Evolutionary conservation across 768 basidiomycete genomes (phyloP).

Genomic region (Lactarius sanguifluus): DNA sequence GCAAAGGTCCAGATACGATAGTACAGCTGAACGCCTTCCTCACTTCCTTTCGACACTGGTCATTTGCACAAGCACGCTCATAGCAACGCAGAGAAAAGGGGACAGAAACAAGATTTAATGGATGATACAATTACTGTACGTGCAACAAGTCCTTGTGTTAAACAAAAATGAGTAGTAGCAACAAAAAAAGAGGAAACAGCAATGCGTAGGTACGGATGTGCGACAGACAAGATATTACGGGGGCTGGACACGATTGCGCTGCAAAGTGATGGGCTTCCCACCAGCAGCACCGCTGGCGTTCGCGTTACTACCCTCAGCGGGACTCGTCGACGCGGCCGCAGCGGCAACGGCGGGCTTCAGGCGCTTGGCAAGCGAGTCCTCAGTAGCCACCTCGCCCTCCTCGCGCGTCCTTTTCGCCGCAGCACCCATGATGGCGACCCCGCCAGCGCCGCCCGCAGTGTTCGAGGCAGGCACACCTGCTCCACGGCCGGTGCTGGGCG

Average conservation of each 20-base stretch:
- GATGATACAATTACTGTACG: too few relatives aligned
- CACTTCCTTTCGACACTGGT: too few relatives aligned
- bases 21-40: too few relatives aligned
- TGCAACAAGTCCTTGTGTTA: too few relatives aligned
- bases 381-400: constrained; percentile 21
- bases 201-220: background rate
- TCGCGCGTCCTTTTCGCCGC: constrained; percentile 29
- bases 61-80: too few relatives aligned
- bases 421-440: constrained; percentile 29
- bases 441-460: background rate
- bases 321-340: background rate
- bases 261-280: constrained; percentile 27
- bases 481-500: constrained; percentile 17
- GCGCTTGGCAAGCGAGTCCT: constrained; percentile 27
- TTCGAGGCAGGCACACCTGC: constrained; percentile 9
- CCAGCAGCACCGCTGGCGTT: constrained; percentile 3
- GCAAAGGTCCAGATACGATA: too few relatives aligned
- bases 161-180: too few relatives aligned
- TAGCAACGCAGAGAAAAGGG: too few relatives aligned
- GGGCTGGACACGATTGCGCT: constrained; percentile 34
- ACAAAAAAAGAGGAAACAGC: too few relatives aligned
- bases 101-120: too few relatives aligned
- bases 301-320: background rate
- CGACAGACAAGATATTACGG: constrained; percentile 20
- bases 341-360: constrained; percentile 23